Conservation (phyloP, 2,329 filamentous ascomycete species). For the Triangularia verruculosa region DNA sequence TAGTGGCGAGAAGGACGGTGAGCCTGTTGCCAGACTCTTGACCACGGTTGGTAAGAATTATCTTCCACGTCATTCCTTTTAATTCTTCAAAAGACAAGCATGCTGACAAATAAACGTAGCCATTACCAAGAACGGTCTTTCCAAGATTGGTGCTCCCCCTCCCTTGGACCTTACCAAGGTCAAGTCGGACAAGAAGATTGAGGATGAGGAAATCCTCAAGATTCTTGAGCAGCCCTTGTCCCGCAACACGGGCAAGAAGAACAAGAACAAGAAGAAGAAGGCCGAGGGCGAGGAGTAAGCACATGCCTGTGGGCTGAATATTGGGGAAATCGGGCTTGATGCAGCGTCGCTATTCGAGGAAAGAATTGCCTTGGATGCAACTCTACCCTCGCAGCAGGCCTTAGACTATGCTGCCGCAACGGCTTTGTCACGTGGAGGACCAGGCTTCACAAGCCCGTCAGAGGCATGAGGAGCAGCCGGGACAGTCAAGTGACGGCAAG, state of each 20-base stretch:
- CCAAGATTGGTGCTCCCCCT: conserved; percentile 75
- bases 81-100: not conserved
- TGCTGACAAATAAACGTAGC: conserved; percentile 50
- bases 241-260: conserved; percentile 87
- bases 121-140: conserved; percentile 96
- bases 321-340: not conserved
- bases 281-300: conserved; percentile 32
- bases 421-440: not conserved
- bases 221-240: conserved; percentile 85
- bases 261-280: conserved; percentile 79
- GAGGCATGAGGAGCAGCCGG: not conserved
- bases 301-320: conserved; percentile 31
- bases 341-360: conserved; percentile 4
- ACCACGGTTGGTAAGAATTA: conserved; percentile 83
- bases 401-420: not conserved
- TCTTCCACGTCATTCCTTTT: not conserved
- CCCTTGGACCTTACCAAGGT: conserved; percentile 74
- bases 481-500: conserved; percentile 1
- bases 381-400: not conserved
- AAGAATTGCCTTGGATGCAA: not conserved
- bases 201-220: conserved; percentile 90
- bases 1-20: conserved; percentile 86
- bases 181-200: conserved; percentile 97
- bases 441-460: not conserved
- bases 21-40: conserved; percentile 80